phyloP scores from a whole-genome alignment of 306 rosid species.

The Begonia loranthoides region DNA sequence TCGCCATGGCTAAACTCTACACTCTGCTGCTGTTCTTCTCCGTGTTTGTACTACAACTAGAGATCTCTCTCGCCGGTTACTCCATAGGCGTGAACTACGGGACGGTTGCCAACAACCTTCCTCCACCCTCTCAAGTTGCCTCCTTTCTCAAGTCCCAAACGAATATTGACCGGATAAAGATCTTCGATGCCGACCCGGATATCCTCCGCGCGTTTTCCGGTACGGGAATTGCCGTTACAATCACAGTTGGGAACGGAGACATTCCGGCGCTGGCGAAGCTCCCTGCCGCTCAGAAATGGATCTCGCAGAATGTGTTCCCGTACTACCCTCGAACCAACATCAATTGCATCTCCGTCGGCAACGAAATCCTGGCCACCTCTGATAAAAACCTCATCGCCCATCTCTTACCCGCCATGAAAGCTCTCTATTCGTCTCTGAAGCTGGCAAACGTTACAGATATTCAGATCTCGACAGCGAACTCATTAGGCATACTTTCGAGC shows the following conservation, averaged over 20 bases:
- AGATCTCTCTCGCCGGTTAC: constrained; percentile 8
- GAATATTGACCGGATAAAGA: constrained; percentile 48
- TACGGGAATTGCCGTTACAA: constrained; percentile 47
- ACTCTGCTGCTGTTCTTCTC: constrained; percentile 1
- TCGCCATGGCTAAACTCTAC: not conserved
- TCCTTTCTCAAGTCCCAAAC: constrained; percentile 64
- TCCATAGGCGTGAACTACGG: constrained; percentile 86
- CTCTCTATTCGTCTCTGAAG: constrained; percentile 35
- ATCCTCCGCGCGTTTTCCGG: constrained; percentile 52
- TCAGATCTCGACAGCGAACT: constrained; percentile 59
- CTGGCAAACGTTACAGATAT: constrained; percentile 35
- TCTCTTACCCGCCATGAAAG: constrained; percentile 57
- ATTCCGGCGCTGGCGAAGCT: constrained; percentile 45
- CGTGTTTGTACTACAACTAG: not conserved
- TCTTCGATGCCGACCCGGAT: constrained; percentile 60
- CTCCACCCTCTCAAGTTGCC: constrained; percentile 46
- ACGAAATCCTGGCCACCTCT: constrained; percentile 77
- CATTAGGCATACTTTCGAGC: constrained; percentile 51
- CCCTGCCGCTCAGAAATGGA: constrained; percentile 51
- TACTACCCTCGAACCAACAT: constrained; percentile 40
- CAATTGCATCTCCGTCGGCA: constrained; percentile 62
- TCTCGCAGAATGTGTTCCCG: constrained; percentile 43
- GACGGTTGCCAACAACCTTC: constrained; percentile 70
- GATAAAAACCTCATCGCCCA: constrained; percentile 60
- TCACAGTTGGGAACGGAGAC: constrained; percentile 49